Percentiles rank a stretch among this genome's conserved stretches.
These are phyloP conservation scores for Magnolia kwangsiensis DNA, from an alignment of 164 flowering plant species.

Conservation along the genomic window DNA sequence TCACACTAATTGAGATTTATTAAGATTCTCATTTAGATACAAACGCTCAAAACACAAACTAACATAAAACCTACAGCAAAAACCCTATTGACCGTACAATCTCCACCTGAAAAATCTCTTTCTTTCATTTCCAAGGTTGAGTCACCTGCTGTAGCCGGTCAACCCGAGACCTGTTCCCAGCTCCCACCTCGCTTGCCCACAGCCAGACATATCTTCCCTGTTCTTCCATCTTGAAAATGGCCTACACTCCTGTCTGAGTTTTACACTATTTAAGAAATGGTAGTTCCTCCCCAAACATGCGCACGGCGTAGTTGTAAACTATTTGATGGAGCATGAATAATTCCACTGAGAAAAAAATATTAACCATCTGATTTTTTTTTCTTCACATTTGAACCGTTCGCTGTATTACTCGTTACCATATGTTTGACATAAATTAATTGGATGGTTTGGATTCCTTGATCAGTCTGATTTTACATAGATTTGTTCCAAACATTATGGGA, in stretches of 20 bases:
- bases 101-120: conserved; percentile 5
- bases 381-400: not conserved
- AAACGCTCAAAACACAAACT: not conserved
- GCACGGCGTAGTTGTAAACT: not conserved
- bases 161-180: conserved; percentile 1
- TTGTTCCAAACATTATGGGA: too few species aligned
- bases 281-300: not conserved
- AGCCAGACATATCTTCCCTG: conserved; percentile 4
- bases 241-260: not conserved
- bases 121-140: conserved; percentile 13
- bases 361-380: not conserved
- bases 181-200: not conserved
- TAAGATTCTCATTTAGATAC: not conserved
- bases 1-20: not conserved
- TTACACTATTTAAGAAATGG: not conserved
- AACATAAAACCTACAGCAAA: not conserved
- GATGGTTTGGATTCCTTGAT: too few species aligned
- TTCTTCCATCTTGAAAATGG: not conserved
- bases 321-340: too few species aligned
- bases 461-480: too few species aligned
- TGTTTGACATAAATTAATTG: too few species aligned
- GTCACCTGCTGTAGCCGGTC: conserved; percentile 6
- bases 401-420: too few species aligned
- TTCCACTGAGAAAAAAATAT: not conserved
- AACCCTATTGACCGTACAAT: not conserved